Percentiles rank a stretch among this genome's conserved stretches.
phyloP scores from a whole-genome alignment of 1,284 basidiomycete species.

The Trichosporon inkin region DNA sequence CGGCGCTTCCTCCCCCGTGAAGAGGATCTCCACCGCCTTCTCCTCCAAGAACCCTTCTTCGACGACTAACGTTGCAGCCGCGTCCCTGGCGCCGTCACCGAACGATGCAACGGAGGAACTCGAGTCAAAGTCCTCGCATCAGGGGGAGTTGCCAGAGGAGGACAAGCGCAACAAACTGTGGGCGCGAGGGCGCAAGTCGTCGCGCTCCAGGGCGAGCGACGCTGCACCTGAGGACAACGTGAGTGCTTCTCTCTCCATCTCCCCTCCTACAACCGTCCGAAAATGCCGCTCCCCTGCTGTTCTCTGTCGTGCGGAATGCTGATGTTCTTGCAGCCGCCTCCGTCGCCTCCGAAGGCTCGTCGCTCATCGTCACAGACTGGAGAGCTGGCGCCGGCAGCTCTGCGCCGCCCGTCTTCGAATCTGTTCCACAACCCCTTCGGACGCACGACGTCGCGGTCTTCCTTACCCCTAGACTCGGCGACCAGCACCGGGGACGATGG shows the following conservation, averaged over 20 bases:
- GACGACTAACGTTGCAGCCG: slow-evolving; percentile 3
- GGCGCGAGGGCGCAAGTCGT: slow-evolving; percentile 5
- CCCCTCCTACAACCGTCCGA: not conserved
- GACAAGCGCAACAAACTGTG: slow-evolving; percentile 2
- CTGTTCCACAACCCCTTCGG: slow-evolving; percentile 39
- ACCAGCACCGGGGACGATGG: slow-evolving; percentile 30
- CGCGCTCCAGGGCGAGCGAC: slow-evolving; percentile 4
- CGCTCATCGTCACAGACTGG: slow-evolving; percentile 1
- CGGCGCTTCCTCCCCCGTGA: not conserved
- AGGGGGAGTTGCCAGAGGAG: slow-evolving; percentile 3
- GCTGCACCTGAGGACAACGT: not conserved
- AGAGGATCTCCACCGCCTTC: slow-evolving; percentile 5
- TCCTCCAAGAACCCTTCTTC: slow-evolving; percentile 2
- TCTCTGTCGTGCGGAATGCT: slow-evolving; percentile 3
- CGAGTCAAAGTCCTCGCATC: slow-evolving; percentile 1
- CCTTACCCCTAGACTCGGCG: not conserved
- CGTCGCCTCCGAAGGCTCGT: slow-evolving; percentile 6
- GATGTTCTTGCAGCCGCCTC: slow-evolving; percentile 1
- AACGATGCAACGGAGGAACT: not conserved
- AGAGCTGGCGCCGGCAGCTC: not conserved
- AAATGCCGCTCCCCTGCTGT: not conserved
- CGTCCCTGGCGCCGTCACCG: not conserved
- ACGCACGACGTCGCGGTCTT: slow-evolving; percentile 32
- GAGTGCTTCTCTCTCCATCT: not conserved
- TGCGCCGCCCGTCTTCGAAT: slow-evolving; percentile 38